Conservation (phyloP, 345 rosid species). For the Garcia nutans region DNA sequence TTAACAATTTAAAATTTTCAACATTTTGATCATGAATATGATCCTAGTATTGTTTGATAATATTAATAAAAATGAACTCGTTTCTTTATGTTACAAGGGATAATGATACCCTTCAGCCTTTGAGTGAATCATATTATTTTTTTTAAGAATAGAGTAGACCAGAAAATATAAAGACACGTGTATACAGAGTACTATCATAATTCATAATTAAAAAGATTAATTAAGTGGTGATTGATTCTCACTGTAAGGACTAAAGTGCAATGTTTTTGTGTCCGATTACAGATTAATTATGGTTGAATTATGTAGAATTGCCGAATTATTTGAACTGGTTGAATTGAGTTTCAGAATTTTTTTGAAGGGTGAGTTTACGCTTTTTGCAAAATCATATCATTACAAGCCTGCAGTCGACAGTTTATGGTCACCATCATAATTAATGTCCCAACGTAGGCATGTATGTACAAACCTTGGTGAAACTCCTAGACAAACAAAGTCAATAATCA, state of each 20-base stretch:
- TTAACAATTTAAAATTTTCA: not conserved
- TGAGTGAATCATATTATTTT: too few species aligned
- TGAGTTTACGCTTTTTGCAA: not conserved
- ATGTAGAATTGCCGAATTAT: not conserved
- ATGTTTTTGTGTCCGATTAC: not conserved
- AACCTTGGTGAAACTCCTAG: not conserved
- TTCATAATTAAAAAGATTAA: too few species aligned
- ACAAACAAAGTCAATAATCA: not conserved
- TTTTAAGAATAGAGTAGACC: too few species aligned
- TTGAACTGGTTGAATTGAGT: not conserved
- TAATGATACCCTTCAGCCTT: too few species aligned
- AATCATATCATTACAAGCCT: conserved; percentile 4
- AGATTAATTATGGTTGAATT: not conserved
- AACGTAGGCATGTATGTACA: not conserved
- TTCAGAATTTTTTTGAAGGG: not conserved
- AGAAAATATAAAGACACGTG: too few species aligned
- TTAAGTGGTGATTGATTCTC: too few species aligned
- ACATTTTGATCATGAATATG: too few species aligned
- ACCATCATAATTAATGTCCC: not conserved
- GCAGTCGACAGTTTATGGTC: not conserved
- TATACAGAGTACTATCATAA: too few species aligned
- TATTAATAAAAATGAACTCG: too few species aligned
- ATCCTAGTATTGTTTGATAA: too few species aligned
- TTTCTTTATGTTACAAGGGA: too few species aligned
- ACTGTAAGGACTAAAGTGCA: too few species aligned